phyloP scores from a whole-genome alignment of 106 monocot genomes.

The Allium fistulosum region DNA sequence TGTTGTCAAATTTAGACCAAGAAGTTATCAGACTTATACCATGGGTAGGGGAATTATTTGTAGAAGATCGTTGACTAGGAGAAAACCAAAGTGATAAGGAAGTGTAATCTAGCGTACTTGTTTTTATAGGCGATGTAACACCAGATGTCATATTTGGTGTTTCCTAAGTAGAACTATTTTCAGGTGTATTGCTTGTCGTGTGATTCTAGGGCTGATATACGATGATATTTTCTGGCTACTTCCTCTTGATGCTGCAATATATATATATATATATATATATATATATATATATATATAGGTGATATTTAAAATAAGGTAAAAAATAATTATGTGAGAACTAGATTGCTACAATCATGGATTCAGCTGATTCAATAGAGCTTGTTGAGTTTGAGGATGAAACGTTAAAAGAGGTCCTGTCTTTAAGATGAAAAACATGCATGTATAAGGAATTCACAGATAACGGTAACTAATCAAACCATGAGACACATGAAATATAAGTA shows the following conservation, averaged over 20 bases:
- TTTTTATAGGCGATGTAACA: slow-evolving; percentile 44
- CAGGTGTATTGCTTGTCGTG: slow-evolving; percentile 36
- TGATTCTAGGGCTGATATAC: slow-evolving; percentile 38
- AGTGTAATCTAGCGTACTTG: slow-evolving; percentile 23
- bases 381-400: slow-evolving; percentile 10
- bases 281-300: neutral
- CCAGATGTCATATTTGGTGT: too few species aligned
- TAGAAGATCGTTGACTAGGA: slow-evolving; percentile 53
- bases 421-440: neutral
- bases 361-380: slow-evolving; percentile 16
- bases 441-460: neutral
- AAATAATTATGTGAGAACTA: neutral
- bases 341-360: slow-evolving; percentile 9
- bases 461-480: neutral
- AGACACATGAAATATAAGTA: slow-evolving; percentile 5
- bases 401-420: slow-evolving; percentile 31
- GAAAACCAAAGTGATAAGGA: slow-evolving; percentile 40
- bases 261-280: neutral
- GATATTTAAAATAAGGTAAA: neutral
- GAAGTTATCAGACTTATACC: too few species aligned
- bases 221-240: slow-evolving; percentile 32
- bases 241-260: slow-evolving; percentile 7
- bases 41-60: slow-evolving; percentile 38
- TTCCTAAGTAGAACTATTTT: slow-evolving; percentile 30
- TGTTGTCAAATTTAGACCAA: too few species aligned